A percentile compares a stretch with the other conserved stretches of the same genome.
Evolutionary conservation across 176 grass and related monocot genomes (phyloP).

Genomic region (Phoenix dactylifera): DNA sequence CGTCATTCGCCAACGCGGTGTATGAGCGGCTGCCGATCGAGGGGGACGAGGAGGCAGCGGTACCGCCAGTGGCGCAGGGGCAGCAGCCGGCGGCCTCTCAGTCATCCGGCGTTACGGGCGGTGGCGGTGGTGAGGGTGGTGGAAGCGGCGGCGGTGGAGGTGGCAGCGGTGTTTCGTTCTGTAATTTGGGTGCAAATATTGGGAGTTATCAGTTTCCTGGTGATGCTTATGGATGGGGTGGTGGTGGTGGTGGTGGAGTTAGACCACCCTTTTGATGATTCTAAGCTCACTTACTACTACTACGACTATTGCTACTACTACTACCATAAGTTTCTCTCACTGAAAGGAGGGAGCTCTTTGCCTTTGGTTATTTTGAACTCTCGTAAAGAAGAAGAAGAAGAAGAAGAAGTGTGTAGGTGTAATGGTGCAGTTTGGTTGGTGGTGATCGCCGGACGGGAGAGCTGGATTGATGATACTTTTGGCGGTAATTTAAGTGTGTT

Average conservation of each 20-base stretch:
- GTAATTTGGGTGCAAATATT: background rate
- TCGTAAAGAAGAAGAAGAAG: too few relatives aligned
- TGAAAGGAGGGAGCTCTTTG: too few relatives aligned
- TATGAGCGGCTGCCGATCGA: conserved; percentile 9
- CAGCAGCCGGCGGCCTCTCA: conserved; percentile 5
- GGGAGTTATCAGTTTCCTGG: conserved; percentile 4
- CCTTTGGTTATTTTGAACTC: too few relatives aligned
- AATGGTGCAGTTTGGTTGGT: too few relatives aligned
- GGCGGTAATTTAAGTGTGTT: too few relatives aligned
- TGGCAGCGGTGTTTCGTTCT: conserved; percentile 9
- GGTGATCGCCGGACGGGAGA: too few relatives aligned
- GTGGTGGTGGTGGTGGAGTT: conserved; percentile 6
- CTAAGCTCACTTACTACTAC: background rate
- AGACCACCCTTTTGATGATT: conserved; percentile 5
- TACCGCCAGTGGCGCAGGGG: background rate
- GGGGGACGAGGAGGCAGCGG: conserved; percentile 1
- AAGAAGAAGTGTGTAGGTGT: too few relatives aligned
- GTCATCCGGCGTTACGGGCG: conserved; percentile 4
- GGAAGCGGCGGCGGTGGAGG: background rate
- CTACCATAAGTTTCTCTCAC: too few relatives aligned
- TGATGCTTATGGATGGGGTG: conserved; percentile 15
- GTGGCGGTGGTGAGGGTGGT: background rate
- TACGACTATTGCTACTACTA: background rate
- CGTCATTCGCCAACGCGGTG: conserved; percentile 6
- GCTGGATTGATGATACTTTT: too few relatives aligned